phyloP scores from a whole-genome alignment of 352 stramenopile species.

The Phytophthora citrophthora region DNA sequence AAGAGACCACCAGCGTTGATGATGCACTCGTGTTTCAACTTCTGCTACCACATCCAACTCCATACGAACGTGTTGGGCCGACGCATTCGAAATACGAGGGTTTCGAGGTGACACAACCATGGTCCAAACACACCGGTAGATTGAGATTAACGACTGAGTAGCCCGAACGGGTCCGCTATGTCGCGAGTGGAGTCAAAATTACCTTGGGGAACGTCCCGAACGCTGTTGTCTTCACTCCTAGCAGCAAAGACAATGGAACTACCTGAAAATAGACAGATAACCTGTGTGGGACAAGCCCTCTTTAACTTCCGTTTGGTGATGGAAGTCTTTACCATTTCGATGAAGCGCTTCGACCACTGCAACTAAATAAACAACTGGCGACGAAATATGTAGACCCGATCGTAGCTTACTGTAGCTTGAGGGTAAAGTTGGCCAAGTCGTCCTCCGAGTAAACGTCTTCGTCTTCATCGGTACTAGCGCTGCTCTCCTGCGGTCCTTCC shows the following conservation, averaged over 20 bases:
- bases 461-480: conserved; percentile 43
- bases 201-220: conserved; percentile 2
- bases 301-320: conserved; percentile 19
- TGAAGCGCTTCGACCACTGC: conserved; percentile 3
- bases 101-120: conserved; percentile 15
- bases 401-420: conserved; percentile 45
- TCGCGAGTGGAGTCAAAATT: conserved; percentile 20
- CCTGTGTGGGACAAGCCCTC: conserved; percentile 15
- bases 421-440: conserved; percentile 80
- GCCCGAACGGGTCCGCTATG: neutral
- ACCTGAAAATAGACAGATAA: conserved; percentile 28
- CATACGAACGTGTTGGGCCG: conserved; percentile 47
- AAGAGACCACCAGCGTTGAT: conserved; percentile 48
- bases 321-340: conserved; percentile 1
- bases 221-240: conserved; percentile 2
- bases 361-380: conserved; percentile 38
- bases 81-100: conserved; percentile 51
- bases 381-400: conserved; percentile 17
- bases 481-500: conserved; percentile 34
- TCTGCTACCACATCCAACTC: conserved; percentile 60
- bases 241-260: conserved; percentile 2
- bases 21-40: conserved; percentile 40
- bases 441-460: conserved; percentile 62
- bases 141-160: conserved; percentile 1
- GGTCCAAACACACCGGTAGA: neutral